Evolutionary conservation across 257 asterid species (phyloP).

Genomic region (Solanum chilense): DNA sequence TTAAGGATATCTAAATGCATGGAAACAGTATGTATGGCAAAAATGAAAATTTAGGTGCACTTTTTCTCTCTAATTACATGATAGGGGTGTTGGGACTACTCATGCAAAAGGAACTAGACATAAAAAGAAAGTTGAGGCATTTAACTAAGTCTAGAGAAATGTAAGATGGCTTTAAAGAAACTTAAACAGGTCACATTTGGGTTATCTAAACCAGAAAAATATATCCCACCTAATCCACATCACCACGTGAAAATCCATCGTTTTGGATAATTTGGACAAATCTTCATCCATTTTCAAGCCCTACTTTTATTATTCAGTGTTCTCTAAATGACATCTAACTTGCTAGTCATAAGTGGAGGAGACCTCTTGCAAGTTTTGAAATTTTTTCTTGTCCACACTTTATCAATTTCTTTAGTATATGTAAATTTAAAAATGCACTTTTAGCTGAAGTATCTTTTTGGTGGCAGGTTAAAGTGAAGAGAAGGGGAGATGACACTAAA

Average conservation of each 20-base stretch:
- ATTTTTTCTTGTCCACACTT: background rate
- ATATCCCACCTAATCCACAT: background rate
- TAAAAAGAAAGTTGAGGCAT: background rate
- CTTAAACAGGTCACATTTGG: background rate
- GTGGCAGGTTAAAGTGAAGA: slow-evolving; percentile 80
- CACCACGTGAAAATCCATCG: background rate
- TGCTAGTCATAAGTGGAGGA: background rate
- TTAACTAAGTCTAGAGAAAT: background rate
- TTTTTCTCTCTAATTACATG: background rate
- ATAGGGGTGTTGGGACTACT: background rate
- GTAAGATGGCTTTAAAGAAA: background rate
- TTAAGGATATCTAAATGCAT: background rate
- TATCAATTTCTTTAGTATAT: background rate
- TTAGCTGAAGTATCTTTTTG: slow-evolving; percentile 9
- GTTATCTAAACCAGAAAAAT: background rate
- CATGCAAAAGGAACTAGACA: background rate
- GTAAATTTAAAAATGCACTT: background rate
- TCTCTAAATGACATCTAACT: background rate
- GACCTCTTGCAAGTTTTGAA: background rate
- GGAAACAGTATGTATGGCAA: background rate
- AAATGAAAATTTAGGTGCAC: background rate
- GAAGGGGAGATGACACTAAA: slow-evolving; percentile 86
- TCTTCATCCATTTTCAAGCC: background rate
- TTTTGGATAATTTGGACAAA: background rate
- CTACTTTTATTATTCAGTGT: background rate